Conservation (phyloP, 345 rosid species). For the Raphanus sativus region DNA sequence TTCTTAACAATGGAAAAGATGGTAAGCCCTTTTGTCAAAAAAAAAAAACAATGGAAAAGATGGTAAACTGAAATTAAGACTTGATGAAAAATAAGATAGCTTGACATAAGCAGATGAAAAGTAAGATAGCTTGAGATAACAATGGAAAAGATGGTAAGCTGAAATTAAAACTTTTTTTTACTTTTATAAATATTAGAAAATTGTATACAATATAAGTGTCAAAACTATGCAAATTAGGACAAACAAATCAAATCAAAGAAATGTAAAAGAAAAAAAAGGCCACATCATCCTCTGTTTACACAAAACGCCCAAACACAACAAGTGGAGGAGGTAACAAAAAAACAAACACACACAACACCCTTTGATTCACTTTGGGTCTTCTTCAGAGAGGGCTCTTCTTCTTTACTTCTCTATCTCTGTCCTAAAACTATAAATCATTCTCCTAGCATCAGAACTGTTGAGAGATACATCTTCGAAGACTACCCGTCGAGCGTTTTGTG, state of each 20-base stretch:
- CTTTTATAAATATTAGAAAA: neutral
- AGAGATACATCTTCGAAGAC: slow-evolving; percentile 71
- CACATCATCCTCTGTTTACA: slow-evolving; percentile 55
- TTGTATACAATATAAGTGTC: slow-evolving; percentile 12
- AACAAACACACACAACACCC: slow-evolving; percentile 28
- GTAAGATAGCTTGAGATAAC: neutral
- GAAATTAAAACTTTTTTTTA: neutral
- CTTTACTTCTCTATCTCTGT: slow-evolving; percentile 29
- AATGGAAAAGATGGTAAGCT: neutral
- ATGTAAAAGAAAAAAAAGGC: slow-evolving; percentile 29
- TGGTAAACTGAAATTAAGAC: no score
- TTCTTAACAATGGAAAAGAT: no score
- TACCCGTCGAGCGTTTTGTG: slow-evolving; percentile 46
- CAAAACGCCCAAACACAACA: slow-evolving; percentile 51
- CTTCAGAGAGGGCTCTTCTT: slow-evolving; percentile 56
- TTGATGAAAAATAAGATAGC: neutral
- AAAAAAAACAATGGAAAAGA: no score
- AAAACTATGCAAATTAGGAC: slow-evolving; percentile 11
- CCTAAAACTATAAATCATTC: slow-evolving; percentile 27
- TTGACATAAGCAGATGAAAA: neutral
- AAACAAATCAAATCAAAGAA: slow-evolving; percentile 28
- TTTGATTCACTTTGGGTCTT: slow-evolving; percentile 44
- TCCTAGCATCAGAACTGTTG: slow-evolving; percentile 52
- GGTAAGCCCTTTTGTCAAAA: no score
- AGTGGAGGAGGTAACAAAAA: slow-evolving; percentile 40